Conservation (phyloP, 2,329 filamentous ascomycete species). For the Diaporthe velutina region DNA sequence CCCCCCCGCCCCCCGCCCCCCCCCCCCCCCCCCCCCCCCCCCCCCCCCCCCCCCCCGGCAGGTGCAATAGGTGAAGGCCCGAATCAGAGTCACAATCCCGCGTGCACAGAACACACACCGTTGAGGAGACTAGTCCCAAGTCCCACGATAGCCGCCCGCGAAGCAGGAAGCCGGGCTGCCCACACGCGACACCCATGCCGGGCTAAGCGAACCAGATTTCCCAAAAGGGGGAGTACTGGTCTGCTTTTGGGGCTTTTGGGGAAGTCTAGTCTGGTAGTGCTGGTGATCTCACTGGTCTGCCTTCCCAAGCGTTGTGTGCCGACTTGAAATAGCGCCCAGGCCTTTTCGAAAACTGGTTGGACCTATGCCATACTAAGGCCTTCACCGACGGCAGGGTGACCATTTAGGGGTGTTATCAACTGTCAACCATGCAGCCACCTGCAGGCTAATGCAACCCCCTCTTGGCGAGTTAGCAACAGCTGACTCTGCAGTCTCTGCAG, state of each 20-base stretch:
- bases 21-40: too few species aligned
- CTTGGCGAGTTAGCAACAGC: conserved; percentile 31
- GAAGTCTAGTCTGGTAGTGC: not conserved
- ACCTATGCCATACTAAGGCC: not conserved
- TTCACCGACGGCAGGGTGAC: conserved; percentile 7
- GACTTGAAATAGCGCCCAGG: conserved; percentile 10
- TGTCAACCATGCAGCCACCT: conserved; percentile 30
- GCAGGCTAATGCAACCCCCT: conserved; percentile 17
- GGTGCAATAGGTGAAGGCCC: too few species aligned
- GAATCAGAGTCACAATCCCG: too few species aligned
- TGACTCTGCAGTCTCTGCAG: conserved; percentile 6
- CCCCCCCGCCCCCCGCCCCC: too few species aligned
- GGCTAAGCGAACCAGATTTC: conserved; percentile 15
- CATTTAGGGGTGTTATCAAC: conserved; percentile 21
- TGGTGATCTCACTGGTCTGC: too few species aligned
- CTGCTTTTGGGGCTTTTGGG: not conserved
- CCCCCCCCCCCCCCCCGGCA: too few species aligned
- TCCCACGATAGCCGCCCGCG: conserved; percentile 17
- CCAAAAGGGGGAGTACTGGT: not conserved
- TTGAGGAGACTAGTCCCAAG: not conserved
- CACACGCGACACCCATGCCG: not conserved
- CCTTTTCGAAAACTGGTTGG: not conserved
- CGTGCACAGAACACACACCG: conserved; percentile 14
- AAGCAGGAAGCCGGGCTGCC: not conserved
- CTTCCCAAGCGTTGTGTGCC: not conserved